These are phyloP conservation scores for Blastobotrys robertii DNA, from an alignment of 805 yeast genomes.

Conservation along the genomic window DNA sequence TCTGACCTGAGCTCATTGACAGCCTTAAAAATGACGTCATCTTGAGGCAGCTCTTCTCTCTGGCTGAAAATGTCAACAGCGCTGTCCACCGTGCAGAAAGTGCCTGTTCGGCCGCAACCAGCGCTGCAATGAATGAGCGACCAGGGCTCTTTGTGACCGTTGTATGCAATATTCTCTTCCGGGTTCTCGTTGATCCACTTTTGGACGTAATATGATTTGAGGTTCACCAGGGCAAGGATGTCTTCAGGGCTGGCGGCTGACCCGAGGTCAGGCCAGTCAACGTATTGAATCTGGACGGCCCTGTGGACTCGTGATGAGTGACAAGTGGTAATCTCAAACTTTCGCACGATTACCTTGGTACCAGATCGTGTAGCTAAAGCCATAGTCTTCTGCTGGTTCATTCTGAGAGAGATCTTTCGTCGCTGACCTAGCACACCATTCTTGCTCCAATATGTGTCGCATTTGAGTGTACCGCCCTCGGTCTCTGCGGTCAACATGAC, in stretches of 20 bases:
- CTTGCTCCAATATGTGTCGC: conserved; percentile 72
- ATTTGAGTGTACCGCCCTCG: conserved; percentile 77
- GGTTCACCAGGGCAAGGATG: conserved; percentile 43
- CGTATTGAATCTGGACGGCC: conserved; percentile 65
- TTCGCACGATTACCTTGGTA: conserved; percentile 29
- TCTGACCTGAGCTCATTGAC: conserved; percentile 63
- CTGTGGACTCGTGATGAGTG: conserved; percentile 26
- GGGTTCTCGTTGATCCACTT: conserved; percentile 3
- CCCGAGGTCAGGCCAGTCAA: conserved; percentile 83
- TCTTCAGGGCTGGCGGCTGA: conserved; percentile 52
- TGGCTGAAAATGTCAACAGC: conserved; percentile 33
- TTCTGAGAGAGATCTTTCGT: conserved; percentile 4
- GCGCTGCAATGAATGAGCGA: conserved; percentile 82
- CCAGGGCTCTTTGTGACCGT: conserved; percentile 8
- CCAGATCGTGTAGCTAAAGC: conserved; percentile 10
- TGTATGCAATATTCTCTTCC: neutral
- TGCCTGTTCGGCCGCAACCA: conserved; percentile 96
- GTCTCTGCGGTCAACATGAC: conserved; percentile 67
- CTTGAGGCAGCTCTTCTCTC: conserved; percentile 12
- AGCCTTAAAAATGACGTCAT: conserved; percentile 52
- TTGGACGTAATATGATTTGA: conserved; percentile 34
- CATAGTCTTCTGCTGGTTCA: conserved; percentile 18
- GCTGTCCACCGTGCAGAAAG: conserved; percentile 44
- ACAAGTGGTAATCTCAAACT: conserved; percentile 29
- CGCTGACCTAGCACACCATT: conserved; percentile 40